Conservation (phyloP, 2,329 filamentous ascomycete genomes). For the Aspergillus fumigatiaffinis region DNA sequence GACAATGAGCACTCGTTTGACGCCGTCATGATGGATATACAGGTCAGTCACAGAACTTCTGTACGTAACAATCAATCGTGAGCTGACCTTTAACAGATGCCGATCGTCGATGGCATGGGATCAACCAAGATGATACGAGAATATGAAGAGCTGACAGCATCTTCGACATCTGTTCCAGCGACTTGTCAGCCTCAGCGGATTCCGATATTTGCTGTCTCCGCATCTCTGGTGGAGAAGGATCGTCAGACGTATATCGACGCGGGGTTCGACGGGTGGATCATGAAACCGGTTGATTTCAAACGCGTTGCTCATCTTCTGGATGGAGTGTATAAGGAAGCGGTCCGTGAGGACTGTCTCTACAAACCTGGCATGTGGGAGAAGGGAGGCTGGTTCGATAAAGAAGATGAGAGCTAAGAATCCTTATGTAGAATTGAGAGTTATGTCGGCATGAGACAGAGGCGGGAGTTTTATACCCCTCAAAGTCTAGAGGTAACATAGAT, state of each 20-base stretch:
- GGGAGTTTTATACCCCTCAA: background rate
- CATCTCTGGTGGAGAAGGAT: conserved; percentile 70
- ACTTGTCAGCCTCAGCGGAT: conserved; percentile 54
- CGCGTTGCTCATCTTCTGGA: conserved; percentile 64
- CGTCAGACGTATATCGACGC: conserved; percentile 65
- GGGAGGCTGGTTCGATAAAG: conserved; percentile 75
- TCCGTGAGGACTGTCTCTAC: conserved; percentile 64
- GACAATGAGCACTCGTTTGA: conserved; percentile 64
- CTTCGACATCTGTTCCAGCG: conserved; percentile 35
- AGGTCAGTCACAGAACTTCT: conserved; percentile 55
- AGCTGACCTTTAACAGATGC: conserved; percentile 61
- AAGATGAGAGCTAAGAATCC: conserved; percentile 4
- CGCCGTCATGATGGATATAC: conserved; percentile 87
- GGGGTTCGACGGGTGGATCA: conserved; percentile 85
- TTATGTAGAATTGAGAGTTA: conserved; percentile 8
- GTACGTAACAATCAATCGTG: background rate
- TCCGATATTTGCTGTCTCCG: conserved; percentile 83
- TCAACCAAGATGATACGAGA: conserved; percentile 81
- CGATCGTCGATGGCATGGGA: conserved; percentile 78
- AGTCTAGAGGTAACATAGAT: background rate
- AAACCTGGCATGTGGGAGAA: conserved; percentile 70
- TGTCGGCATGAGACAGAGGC: background rate
- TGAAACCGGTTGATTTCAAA: conserved; percentile 81
- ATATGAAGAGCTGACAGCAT: conserved; percentile 55
- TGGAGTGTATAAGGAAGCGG: conserved; percentile 62